phyloP scores from a whole-genome alignment of 805 yeast species.

The Starmera pachycereana region DNA sequence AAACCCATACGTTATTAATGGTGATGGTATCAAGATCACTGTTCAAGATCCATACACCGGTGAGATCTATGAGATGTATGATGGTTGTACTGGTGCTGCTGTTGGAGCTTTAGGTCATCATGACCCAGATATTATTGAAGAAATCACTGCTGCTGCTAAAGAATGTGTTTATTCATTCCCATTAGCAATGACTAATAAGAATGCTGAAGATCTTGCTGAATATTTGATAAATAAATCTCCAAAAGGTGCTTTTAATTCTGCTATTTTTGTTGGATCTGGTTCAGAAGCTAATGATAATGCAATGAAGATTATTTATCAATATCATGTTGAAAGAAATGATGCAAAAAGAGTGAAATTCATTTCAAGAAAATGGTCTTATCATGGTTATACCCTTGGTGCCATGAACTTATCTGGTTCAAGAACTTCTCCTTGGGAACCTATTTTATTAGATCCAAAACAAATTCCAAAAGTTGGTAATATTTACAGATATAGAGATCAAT shows the following conservation, averaged over 20 bases:
- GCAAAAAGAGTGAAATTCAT: constrained; percentile 30
- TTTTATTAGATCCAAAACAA: neutral
- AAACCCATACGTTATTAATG: neutral
- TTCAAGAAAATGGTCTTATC: constrained; percentile 35
- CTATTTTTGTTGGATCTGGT: constrained; percentile 49
- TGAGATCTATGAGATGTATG: constrained; percentile 24
- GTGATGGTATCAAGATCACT: constrained; percentile 27
- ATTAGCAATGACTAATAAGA: constrained; percentile 21
- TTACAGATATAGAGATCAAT: constrained; percentile 24
- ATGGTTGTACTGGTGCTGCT: constrained; percentile 45
- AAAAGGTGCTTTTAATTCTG: constrained; percentile 27
- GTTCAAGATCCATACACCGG: constrained; percentile 33
- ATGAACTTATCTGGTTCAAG: constrained; percentile 27
- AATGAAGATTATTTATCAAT: constrained; percentile 43
- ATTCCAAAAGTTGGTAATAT: constrained; percentile 21
- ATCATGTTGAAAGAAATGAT: constrained; percentile 33
- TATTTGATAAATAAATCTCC: constrained; percentile 31
- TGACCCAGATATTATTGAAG: constrained; percentile 28
- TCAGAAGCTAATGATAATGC: constrained; percentile 63
- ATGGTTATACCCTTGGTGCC: constrained; percentile 39
- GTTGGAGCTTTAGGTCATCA: constrained; percentile 38
- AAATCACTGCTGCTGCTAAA: constrained; percentile 25
- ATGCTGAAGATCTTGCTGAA: constrained; percentile 32
- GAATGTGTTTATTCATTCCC: constrained; percentile 30
- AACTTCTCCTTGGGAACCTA: neutral